Evolutionary conservation across 805 yeast species (phyloP), one percentile per base, ranked within the genome.

Genomic region (Debaryomyces maramus): DNA sequence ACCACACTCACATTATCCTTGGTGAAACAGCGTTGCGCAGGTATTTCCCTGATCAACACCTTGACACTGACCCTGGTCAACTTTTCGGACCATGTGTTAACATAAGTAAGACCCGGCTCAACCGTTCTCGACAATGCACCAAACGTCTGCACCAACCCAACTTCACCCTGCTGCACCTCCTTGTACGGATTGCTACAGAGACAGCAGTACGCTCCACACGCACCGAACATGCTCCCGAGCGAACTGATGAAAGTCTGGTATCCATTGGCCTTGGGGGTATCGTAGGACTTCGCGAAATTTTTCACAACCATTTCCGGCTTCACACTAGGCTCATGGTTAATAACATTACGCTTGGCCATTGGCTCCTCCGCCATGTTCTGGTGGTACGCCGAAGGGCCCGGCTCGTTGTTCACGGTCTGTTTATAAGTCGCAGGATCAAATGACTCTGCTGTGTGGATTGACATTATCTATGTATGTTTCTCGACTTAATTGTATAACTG

Each of bases 21-120:
- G n/a, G 89, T 83, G 64, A 83, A 73, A 62, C 87, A 82, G 29
- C 70, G 66, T 55, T 82, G 84, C n/a, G 78, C 75, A 1, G 86
- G 85, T 31, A 83, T 74, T 44, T 82, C 87, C 48, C 75, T 61
- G 20, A 81, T 81, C 56, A 72, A 78, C 48, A 79, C 67, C 67
- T 74, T 77, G 49, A 83, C 71, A 48, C 73, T 72, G 13, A 79
- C 81, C 17, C 55, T 50, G 43, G 64, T 61, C 46, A 83, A 57
- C 41, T 63, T 72, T 52, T 83, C 89, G 36, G 80, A 71, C 66
- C 81, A 69, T n/a, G 80, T 79, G 59, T 83, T 83, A 37, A 83
- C 80, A 50, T 77, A 77, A 13, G 75, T 65, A 31, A 82, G 70
- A 34, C 89, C 89, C 4, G 88, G 88, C 55, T 83, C 88, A 21